These are phyloP conservation scores for Aspergillus tamarii DNA, from an alignment of 2,329 filamentous ascomycete species.

Conservation along the genomic window DNA sequence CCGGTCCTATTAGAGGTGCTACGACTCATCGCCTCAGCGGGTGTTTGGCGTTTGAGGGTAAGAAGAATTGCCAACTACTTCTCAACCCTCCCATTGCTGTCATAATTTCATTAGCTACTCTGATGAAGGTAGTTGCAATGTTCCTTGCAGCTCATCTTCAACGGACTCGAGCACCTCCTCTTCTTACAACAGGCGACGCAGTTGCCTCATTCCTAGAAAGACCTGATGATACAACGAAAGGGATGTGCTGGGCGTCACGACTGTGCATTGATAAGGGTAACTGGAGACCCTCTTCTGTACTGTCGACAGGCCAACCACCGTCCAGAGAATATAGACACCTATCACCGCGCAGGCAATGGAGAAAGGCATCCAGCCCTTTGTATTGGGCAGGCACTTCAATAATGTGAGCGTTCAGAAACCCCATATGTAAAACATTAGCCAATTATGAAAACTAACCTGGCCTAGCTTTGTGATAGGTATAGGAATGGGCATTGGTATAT, in stretches of 20 bases:
- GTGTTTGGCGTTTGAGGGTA: not conserved
- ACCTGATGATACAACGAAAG: not conserved
- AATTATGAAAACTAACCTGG: no score
- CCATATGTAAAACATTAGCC: no score
- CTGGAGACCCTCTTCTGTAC: no score
- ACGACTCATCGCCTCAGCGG: not conserved
- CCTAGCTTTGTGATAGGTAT: no score
- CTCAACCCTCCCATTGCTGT: not conserved
- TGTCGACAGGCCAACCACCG: no score
- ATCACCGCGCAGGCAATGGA: not conserved
- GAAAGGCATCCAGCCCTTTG: not conserved
- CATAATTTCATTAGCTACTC: not conserved
- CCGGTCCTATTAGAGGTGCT: no score
- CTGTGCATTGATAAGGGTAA: not conserved
- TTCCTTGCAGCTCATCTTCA: not conserved
- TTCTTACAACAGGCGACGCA: not conserved
- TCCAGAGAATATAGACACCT: no score
- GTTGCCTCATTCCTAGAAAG: not conserved
- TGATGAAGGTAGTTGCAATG: not conserved
- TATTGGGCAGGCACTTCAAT: no score
- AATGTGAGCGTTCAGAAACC: no score
- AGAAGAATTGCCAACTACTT: not conserved
- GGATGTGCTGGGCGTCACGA: not conserved
- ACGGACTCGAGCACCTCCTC: not conserved
- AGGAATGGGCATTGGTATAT: no score